phyloP scores from a whole-genome alignment of 306 rosid species.

The Lagenaria siceraria region DNA sequence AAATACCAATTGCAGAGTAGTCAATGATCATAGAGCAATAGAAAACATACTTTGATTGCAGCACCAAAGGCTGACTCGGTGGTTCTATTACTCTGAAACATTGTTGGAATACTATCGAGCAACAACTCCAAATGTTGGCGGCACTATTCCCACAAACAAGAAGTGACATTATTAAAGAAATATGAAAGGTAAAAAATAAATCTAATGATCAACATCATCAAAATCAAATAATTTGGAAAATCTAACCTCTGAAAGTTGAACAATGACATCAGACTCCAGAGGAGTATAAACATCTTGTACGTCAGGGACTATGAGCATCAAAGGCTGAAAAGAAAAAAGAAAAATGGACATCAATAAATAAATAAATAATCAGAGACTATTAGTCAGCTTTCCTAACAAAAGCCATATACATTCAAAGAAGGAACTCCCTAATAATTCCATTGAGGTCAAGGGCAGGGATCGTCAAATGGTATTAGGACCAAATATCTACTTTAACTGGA shows the following conservation, averaged over 20 bases:
- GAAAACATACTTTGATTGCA: conserved; percentile 63
- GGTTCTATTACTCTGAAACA: conserved; percentile 79
- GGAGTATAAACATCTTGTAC: conserved; percentile 98
- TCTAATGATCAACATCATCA: not conserved
- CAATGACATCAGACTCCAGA: conserved; percentile 77
- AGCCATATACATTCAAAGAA: not conserved
- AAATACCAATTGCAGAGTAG: not conserved
- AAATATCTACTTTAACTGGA: not conserved
- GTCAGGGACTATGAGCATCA: conserved; percentile 98
- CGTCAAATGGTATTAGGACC: not conserved
- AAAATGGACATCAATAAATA: conserved; percentile 17
- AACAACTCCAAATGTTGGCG: conserved; percentile 83
- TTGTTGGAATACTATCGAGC: conserved; percentile 78
- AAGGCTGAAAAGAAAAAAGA: conserved; percentile 39
- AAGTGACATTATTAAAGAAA: conserved; percentile 7
- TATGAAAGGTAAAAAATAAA: not conserved
- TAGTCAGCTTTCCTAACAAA: not conserved
- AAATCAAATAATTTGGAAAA: conserved; percentile 6
- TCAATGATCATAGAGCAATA: not conserved
- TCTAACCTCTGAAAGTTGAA: conserved; percentile 83
- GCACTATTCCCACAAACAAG: conserved; percentile 44
- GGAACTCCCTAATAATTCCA: not conserved
- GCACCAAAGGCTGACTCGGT: conserved; percentile 98
- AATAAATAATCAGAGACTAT: not conserved
- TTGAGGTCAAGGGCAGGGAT: not conserved